Evolutionary conservation across 2,329 filamentous ascomycete species (phyloP).

Genomic region (Fusarium zealandicum): DNA sequence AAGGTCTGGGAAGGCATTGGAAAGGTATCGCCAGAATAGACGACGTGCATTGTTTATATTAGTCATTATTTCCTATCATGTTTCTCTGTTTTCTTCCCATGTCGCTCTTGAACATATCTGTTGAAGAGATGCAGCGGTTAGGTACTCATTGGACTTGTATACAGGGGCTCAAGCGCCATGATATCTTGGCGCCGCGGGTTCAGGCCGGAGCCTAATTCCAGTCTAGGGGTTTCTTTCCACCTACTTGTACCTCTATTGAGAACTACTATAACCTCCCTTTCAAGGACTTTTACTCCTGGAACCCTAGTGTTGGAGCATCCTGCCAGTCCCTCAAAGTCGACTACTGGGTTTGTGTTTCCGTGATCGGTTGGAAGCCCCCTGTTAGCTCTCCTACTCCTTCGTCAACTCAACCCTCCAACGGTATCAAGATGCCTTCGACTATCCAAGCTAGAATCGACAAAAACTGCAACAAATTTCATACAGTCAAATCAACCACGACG

Average conservation of each 20-base stretch:
- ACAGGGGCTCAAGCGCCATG: too few species aligned
- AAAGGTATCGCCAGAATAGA: neutral
- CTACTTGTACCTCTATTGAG: neutral
- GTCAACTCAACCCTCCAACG: too few species aligned
- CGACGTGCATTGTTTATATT: too few species aligned
- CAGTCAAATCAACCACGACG: neutral
- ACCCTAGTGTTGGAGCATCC: constrained; percentile 16
- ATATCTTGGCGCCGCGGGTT: too few species aligned
- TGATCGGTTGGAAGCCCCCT: neutral
- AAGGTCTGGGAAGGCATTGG: neutral
- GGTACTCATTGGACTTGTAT: too few species aligned
- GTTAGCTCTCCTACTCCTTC: too few species aligned
- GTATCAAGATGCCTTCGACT: neutral
- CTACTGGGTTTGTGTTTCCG: constrained; percentile 5
- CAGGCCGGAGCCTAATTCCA: too few species aligned
- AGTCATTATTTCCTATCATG: too few species aligned
- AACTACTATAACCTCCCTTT: constrained; percentile 1
- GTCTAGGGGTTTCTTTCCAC: too few species aligned
- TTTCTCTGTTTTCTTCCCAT: too few species aligned
- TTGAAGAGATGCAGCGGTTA: too few species aligned
- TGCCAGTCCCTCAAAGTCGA: constrained; percentile 11
- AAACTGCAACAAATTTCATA: neutral
- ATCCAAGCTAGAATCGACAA: neutral
- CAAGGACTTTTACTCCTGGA: constrained; percentile 31
- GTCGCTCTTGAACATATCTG: too few species aligned